Conservation (phyloP, 768 basidiomycete genomes). For the Auricularia heimuer region DNA sequence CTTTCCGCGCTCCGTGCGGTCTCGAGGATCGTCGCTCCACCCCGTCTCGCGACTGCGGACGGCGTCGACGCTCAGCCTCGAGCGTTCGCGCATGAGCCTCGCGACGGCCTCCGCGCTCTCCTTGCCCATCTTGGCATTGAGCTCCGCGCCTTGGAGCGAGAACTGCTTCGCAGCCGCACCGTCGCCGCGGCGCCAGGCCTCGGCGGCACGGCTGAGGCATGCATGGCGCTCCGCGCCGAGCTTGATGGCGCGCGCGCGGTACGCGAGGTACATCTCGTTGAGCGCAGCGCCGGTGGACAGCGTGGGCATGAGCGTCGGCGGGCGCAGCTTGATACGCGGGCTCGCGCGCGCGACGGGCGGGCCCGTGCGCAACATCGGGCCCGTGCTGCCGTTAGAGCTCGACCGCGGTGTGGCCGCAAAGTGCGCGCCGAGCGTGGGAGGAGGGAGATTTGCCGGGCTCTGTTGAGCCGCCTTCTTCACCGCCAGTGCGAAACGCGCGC, state of each 20-base stretch:
- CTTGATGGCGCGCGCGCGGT: slow-evolving; percentile 80
- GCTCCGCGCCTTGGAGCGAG: slow-evolving; percentile 84
- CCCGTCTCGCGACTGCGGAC: slow-evolving; percentile 57
- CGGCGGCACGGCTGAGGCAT: slow-evolving; percentile 88
- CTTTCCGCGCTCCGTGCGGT: slow-evolving; percentile 65
- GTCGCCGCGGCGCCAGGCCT: slow-evolving; percentile 92
- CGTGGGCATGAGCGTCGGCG: slow-evolving; percentile 79
- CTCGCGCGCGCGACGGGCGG: slow-evolving; percentile 60
- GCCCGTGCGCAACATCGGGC: slow-evolving; percentile 6
- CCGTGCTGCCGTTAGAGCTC: slow-evolving; percentile 3
- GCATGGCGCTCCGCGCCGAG: slow-evolving; percentile 91
- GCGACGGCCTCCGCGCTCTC: slow-evolving; percentile 82
- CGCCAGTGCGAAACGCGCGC: slow-evolving; percentile 84
- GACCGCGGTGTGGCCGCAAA: slow-evolving; percentile 1
- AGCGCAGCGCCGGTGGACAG: slow-evolving; percentile 75
- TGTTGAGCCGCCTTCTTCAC: slow-evolving; percentile 56
- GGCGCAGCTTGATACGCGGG: slow-evolving; percentile 72
- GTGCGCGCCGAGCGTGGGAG: slow-evolving; percentile 61
- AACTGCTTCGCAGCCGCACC: slow-evolving; percentile 94
- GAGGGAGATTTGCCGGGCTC: slow-evolving; percentile 24
- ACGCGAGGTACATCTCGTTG: slow-evolving; percentile 77
- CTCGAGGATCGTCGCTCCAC: slow-evolving; percentile 79
- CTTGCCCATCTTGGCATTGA: slow-evolving; percentile 81
- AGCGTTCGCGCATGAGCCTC: slow-evolving; percentile 77
- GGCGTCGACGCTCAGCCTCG: slow-evolving; percentile 63